These are phyloP conservation scores for Trametes hirsuta DNA, from an alignment of 1,284 basidiomycete genomes.

Conservation along the genomic window DNA sequence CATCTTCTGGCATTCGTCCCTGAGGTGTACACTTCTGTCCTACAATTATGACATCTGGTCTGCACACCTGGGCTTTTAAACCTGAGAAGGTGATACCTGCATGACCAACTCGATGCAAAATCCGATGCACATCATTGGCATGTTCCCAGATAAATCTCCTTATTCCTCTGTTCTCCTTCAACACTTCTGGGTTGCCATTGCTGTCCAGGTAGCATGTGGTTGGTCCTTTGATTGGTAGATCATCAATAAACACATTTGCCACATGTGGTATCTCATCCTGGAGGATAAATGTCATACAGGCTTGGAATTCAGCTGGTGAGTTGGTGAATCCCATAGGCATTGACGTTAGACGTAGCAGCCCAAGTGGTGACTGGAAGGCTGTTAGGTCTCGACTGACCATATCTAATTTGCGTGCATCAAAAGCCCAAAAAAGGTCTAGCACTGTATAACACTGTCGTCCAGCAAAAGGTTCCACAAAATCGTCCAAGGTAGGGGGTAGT, in stretches of 20 bases:
- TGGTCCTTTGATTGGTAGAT: too few relatives aligned
- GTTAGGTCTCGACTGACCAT: conserved; percentile 32
- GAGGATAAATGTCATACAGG: too few relatives aligned
- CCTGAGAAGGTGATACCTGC: conserved; percentile 27
- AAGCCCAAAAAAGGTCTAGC: conserved; percentile 8
- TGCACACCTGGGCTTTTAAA: conserved; percentile 21
- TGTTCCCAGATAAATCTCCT: conserved; percentile 36
- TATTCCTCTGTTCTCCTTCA: too few relatives aligned
- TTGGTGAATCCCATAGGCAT: too few relatives aligned
- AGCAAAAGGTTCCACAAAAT: conserved; percentile 22
- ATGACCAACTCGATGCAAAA: conserved; percentile 34
- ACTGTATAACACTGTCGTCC: conserved; percentile 18
- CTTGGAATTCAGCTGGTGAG: too few relatives aligned
- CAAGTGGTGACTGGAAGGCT: conserved; percentile 17
- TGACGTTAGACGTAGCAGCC: too few relatives aligned
- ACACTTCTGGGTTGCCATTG: too few relatives aligned
- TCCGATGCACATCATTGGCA: conserved; percentile 29
- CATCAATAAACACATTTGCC: too few relatives aligned
- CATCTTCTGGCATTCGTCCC: conserved; percentile 17
- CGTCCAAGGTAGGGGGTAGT: conserved; percentile 1
- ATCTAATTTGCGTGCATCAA: conserved; percentile 22
- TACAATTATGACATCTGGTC: conserved; percentile 22
- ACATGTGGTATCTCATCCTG: too few relatives aligned
- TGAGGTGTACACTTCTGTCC: conserved; percentile 29
- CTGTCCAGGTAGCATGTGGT: too few relatives aligned